Evolutionary conservation across 2,329 filamentous ascomycete genomes (phyloP).

Genomic region (Fusarium camptoceras): DNA sequence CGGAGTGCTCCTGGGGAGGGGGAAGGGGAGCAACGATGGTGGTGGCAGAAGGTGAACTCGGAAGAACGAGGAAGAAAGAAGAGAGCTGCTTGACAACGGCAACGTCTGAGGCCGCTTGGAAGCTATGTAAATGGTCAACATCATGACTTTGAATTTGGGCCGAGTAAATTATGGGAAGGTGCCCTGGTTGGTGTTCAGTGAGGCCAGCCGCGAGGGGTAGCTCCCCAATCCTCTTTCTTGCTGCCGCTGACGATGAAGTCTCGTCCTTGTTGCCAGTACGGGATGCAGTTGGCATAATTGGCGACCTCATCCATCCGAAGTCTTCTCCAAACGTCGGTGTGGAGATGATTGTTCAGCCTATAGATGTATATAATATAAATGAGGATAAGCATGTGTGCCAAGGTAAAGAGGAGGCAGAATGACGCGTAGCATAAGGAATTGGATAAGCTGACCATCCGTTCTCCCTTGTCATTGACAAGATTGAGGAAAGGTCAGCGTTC

Average conservation of each 20-base stretch:
- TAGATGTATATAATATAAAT: not conserved
- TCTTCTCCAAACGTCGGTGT: not conserved
- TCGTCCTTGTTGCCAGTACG: no score
- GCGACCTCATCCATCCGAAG: no score
- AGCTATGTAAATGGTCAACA: not conserved
- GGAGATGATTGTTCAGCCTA: not conserved
- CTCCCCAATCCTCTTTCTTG: no score
- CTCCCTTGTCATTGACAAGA: not conserved
- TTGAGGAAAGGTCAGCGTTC: not conserved
- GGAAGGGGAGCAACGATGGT: not conserved
- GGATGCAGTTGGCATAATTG: no score
- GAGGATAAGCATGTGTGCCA: not conserved
- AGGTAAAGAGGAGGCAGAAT: not conserved
- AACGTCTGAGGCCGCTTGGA: not conserved
- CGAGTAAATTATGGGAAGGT: not conserved
- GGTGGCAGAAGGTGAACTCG: not conserved
- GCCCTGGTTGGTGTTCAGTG: not conserved
- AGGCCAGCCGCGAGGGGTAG: no score
- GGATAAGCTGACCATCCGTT: not conserved
- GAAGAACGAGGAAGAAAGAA: not conserved
- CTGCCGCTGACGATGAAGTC: no score
- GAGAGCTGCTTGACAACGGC: not conserved
- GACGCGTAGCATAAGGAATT: fast-evolving
- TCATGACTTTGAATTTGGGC: not conserved
- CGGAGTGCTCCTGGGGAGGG: not conserved